A percentile compares a stretch with the other conserved stretches of the same genome.
These are phyloP conservation scores for Aurinia saxatilis DNA, from an alignment of 345 rosid genomes.

Conservation along the genomic window DNA sequence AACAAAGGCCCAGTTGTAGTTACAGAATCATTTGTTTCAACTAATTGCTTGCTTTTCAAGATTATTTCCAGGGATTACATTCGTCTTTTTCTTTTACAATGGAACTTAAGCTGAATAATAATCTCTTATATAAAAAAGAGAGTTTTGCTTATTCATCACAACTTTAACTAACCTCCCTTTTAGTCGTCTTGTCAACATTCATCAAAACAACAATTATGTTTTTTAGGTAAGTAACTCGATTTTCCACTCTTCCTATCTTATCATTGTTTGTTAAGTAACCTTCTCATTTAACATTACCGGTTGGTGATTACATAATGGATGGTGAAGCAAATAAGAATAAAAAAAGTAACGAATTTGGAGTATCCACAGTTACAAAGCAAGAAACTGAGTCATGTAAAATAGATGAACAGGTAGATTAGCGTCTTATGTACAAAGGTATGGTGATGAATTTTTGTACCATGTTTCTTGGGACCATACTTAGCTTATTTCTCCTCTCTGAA, in stretches of 20 bases:
- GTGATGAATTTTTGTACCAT: neutral
- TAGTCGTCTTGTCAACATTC: conserved; percentile 20
- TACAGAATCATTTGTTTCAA: conserved; percentile 33
- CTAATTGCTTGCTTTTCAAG: conserved; percentile 32
- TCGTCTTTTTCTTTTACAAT: conserved; percentile 20
- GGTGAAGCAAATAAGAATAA: conserved; percentile 1
- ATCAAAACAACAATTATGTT: conserved; percentile 19
- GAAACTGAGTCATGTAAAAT: conserved; percentile 10
- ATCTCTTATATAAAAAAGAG: neutral
- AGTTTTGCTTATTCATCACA: conserved; percentile 27
- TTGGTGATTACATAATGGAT: conserved; percentile 21
- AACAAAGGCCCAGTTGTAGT: conserved; percentile 24
- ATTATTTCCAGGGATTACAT: conserved; percentile 10
- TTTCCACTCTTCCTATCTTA: conserved; percentile 4
- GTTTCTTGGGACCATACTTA: conserved; percentile 1
- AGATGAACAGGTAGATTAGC: conserved; percentile 12
- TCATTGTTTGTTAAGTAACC: conserved; percentile 28
- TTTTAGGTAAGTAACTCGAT: neutral
- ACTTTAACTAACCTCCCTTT: conserved; percentile 18
- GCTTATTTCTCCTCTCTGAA: conserved; percentile 27
- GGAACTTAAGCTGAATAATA: neutral
- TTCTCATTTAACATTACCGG: conserved; percentile 10
- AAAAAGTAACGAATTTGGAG: neutral
- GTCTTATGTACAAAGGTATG: conserved; percentile 21
- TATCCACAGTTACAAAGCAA: conserved; percentile 7